Evolutionary conservation across 2,329 filamentous ascomycete species (phyloP), one percentile per base, ranked within the genome.

Genomic region (Leptodontidium sp.): DNA sequence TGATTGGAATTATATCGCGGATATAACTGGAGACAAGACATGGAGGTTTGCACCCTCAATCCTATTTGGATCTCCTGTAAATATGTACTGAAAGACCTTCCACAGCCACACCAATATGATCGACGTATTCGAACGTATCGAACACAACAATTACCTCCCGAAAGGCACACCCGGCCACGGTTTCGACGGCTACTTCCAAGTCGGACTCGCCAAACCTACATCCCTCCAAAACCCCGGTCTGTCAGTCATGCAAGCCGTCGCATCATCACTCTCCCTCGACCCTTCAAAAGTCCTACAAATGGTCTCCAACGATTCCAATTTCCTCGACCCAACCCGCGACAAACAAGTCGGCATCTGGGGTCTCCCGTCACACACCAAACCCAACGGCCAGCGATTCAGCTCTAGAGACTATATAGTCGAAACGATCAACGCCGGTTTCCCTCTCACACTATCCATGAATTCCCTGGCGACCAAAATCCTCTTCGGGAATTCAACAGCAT

Each of bases 81-180:
- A n/a, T n/a, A 8, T n/a, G 45, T n/a, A 47, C 52, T n/a, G 5
- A 55, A 32, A 21, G 12, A 58, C 52, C n/a, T 24, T 5, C 24
- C 29, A 15, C 76, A 47, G 40, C 73, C 82, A 1, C 69, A 72
- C 0, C n/a, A 78, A 80, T 53, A 84, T 84, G 81, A 76, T 79
- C 4, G 67, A 76, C 0, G 79, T 82, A 66, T 83, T 84, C 55
- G 65, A 76, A 65, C 76, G 77, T 35, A 69, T 85, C 6, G 84
- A 85, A 74, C 77, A 79, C 43, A 82, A 82, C 72, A 78, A 80
- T 61, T 84, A 84, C 65, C 74, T 82, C 0, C 75, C 80, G 0
- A 74, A 74, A 14, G 78, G 77, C 9, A 78, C 79, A 1, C 50
- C 78, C 0, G 82, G 82, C 0, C 83, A 84, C 59, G 82, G 82